phyloP scores from a whole-genome alignment of 192 early-diverging fungal genomes.

The Pilaira anomala region DNA sequence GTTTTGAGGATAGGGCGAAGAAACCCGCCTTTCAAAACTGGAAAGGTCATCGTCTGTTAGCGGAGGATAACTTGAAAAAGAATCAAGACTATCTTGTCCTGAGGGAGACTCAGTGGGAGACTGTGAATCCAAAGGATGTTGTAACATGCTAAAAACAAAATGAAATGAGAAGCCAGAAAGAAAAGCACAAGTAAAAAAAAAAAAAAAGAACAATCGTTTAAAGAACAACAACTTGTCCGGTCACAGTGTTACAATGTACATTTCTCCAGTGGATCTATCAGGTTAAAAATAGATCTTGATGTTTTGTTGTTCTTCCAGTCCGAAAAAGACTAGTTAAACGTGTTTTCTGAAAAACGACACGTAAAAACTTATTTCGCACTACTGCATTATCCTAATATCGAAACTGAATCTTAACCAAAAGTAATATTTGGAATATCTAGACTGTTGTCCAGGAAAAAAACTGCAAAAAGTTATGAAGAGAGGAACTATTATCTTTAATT shows the following conservation, averaged over 20 bases:
- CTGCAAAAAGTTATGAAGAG: too few relatives aligned
- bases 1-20: conserved; percentile 1
- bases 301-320: too few relatives aligned
- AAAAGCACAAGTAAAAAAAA: neutral
- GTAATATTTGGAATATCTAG: too few relatives aligned
- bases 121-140: conserved; percentile 15
- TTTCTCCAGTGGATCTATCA: neutral
- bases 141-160: conserved; percentile 12
- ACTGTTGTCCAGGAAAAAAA: too few relatives aligned
- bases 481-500: too few relatives aligned
- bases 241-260: conserved; percentile 11
- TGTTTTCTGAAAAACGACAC: too few relatives aligned
- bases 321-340: too few relatives aligned
- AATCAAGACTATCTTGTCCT: neutral
- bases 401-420: too few relatives aligned
- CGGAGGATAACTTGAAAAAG: conserved; percentile 5
- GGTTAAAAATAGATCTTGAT: too few relatives aligned
- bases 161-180: conserved; percentile 10
- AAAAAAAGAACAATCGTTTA: neutral
- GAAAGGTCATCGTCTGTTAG: conserved; percentile 21
- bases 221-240: neutral
- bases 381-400: too few relatives aligned
- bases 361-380: too few relatives aligned
- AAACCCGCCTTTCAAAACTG: neutral
- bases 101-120: neutral